These are phyloP conservation scores for Aspergillus candidus DNA, from an alignment of 2,329 filamentous ascomycete species.

Conservation along the genomic window DNA sequence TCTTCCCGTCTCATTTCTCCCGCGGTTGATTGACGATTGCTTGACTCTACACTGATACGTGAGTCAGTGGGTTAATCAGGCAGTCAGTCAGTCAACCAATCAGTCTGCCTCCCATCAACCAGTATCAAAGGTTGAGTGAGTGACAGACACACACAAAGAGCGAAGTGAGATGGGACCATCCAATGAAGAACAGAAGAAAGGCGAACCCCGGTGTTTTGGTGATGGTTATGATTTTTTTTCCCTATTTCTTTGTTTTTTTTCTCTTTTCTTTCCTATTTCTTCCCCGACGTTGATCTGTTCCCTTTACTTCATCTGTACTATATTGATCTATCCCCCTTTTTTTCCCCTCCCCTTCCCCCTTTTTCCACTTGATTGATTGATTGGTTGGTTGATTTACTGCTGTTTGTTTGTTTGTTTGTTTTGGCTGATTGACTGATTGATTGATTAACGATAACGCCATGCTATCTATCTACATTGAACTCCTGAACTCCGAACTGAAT, in stretches of 20 bases:
- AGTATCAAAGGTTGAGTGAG: too few species aligned
- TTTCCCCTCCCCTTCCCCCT: not conserved
- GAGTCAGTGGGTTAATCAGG: not conserved
- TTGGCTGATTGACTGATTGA: too few species aligned
- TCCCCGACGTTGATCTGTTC: not conserved
- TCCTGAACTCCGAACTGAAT: too few species aligned
- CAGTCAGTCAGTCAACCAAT: not conserved
- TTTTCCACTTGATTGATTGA: slow-evolving; percentile 3
- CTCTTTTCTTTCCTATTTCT: not conserved
- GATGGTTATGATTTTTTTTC: not conserved
- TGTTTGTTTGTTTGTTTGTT: not conserved
- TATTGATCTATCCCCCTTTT: slow-evolving; percentile 2
- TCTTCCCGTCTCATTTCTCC: too few species aligned
- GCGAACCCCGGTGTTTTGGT: not conserved
- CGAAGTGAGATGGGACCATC: too few species aligned
- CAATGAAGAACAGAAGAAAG: slow-evolving; percentile 1
- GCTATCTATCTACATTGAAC: too few species aligned
- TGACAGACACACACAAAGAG: too few species aligned
- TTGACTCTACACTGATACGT: too few species aligned
- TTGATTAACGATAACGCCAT: too few species aligned
- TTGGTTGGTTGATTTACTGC: not conserved
- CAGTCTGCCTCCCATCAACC: not conserved
- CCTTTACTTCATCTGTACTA: slow-evolving; percentile 10
- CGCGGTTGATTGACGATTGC: too few species aligned
- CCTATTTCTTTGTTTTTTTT: not conserved